Evolutionary conservation across 129 eudicot genomes (phyloP), one percentile per base, ranked within the genome.

Genomic region (Tagetes patula): DNA sequence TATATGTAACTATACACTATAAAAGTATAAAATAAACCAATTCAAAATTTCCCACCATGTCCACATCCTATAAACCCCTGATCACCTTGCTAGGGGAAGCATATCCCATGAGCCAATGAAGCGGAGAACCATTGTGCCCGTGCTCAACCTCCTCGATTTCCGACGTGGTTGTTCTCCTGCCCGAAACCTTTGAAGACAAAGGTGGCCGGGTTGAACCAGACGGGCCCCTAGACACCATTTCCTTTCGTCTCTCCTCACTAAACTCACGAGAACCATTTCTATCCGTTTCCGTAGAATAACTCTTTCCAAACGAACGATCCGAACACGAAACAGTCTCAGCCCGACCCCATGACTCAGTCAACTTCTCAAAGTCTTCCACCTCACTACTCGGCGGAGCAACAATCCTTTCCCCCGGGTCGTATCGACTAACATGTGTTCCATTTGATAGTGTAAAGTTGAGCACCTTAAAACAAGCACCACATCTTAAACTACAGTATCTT

Each of bases 51-150:
- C 64, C 45, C 56, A 31, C 38, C 52, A 70, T 74, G 49, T 33
- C 38, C 38, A 10, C 38, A 53, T 74, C 53, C 39, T 36, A 34
- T 75, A 72, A 77, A 52, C 80, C 79, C n/a, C 81, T 75, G 9
- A 82, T 71, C 77, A 93, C 87, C 72, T 84, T 82, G 53, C 91
- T 77, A 7, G 90, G 92, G 8, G 96, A 89, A 38, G 88, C 73
- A 71, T 93, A 89, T 12, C 98, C 98, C 98, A 89, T 89, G 32
- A 93, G 95, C 88, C 85, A 81, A 78, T 89, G 96, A 74, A 89
- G 89, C 3, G 90, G 95, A 7, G 96, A 85, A 48, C 71, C 86
- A 34, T 79, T 48, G 41, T 41, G 14, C 66, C 64, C 54, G 30
- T 75, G 87, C 71, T 48, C 77, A 13, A 85, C 69, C 82, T 85